Percentiles rank a stretch among this genome's conserved stretches.
These are phyloP conservation scores for Claviceps monticola DNA, from an alignment of 2,329 filamentous ascomycete genomes.

Conservation along the genomic window DNA sequence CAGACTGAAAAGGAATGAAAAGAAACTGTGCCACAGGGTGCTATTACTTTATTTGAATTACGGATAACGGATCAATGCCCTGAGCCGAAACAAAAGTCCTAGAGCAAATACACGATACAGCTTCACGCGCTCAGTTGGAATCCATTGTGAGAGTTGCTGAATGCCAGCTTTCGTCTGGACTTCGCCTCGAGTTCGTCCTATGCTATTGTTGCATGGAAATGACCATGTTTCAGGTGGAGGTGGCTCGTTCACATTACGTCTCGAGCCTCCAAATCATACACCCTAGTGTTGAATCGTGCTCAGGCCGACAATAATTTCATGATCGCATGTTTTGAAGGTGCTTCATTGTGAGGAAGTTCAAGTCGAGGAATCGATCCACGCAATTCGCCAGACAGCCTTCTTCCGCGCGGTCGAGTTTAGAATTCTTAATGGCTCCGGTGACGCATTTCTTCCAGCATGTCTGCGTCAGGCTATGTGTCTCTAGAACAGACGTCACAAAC, in stretches of 20 bases:
- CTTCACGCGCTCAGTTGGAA: no score
- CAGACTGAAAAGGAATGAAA: no score
- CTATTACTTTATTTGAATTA: no score
- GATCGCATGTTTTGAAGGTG: conserved; percentile 55
- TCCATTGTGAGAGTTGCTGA: no score
- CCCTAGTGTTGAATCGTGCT: neutral
- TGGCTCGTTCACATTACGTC: neutral
- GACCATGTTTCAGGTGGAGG: no score
- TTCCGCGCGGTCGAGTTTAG: conserved; percentile 62
- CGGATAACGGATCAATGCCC: no score
- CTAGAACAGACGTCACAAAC: conserved; percentile 17
- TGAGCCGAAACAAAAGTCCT: no score
- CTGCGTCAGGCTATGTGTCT: conserved; percentile 46
- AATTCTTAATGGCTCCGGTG: conserved; percentile 54
- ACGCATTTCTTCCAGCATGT: conserved; percentile 95
- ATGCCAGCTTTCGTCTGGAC: no score
- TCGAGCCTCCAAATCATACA: neutral
- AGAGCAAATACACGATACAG: no score
- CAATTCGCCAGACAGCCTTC: conserved; percentile 82
- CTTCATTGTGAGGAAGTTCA: conserved; percentile 71
- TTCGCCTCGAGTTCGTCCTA: no score
- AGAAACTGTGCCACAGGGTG: no score
- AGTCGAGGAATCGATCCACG: conserved; percentile 85
- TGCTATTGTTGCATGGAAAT: no score
- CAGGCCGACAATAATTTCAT: conserved; percentile 3